Evolutionary conservation across 352 stramenopile genomes (phyloP), one percentile per base, ranked within the genome.

Genomic region (Elongisporangium prolatum): DNA sequence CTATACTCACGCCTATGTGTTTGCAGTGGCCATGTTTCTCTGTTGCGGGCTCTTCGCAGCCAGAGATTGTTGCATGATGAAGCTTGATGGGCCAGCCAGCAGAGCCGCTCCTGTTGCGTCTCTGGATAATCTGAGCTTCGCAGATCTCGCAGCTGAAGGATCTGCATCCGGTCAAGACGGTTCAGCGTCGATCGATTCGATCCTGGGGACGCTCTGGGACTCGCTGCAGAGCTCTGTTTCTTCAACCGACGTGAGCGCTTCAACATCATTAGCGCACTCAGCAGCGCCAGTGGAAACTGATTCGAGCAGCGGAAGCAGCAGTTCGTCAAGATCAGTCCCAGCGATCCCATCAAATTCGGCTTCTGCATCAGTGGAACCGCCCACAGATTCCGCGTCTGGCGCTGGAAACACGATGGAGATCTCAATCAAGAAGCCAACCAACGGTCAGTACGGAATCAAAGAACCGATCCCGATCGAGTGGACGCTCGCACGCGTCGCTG

Each of bases 11-110:
- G 48, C 24, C 24, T 34, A 13, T 59, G 37, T 64, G 50, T 25
- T 16, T 63, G n/a, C 56, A 82, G 75, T 84, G 58, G 61, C 71
- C 51, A 53, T 64, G 8, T 51, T 86, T 17, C 21, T 84, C 17
- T 48, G 77, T 14, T 75, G 69, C 25, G 76, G 74, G 2, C 28
- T 80, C 16, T 86, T 75, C 48, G 67, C 76, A 16, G 79, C 64
- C 37, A 64, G 68, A 51, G 56, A 78, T 25, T 88, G 71, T 57
- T 85, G 76, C 59, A 56, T 61, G 2, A 65, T 50, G 16, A 50
- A 57, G 14, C 37, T 56, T 7, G 59, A 73, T 10, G 25, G 18
- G 3, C 56, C 62, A 1, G 25, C 73, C 20, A 44, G 34, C 34
- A 44, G 34, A 5, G 34, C 34, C 34, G 5, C 8, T 11, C 8